Conservation (phyloP, 2,329 filamentous ascomycete species). For the Sporothrix protearum region DNA sequence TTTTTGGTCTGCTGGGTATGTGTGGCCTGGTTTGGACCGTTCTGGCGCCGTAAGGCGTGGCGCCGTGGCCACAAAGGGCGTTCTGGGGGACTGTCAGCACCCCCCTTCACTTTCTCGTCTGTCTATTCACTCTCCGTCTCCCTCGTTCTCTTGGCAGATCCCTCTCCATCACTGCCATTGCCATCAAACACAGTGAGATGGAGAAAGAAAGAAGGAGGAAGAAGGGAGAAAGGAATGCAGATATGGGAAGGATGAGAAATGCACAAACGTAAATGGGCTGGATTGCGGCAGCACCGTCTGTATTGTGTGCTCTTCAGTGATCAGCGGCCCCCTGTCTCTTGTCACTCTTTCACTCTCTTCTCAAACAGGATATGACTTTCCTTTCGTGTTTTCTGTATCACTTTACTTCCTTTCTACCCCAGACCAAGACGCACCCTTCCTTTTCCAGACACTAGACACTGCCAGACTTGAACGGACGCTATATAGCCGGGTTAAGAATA, state of each 20-base stretch:
- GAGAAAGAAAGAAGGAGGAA: neutral
- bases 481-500: slow-evolving; percentile 11
- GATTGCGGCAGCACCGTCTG: neutral
- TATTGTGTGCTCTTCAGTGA: neutral
- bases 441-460: neutral
- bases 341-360: neutral
- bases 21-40: neutral
- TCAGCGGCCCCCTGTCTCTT: neutral
- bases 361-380: slow-evolving; percentile 12
- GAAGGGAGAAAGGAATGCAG: neutral
- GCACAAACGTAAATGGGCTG: neutral
- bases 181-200: neutral
- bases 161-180: neutral
- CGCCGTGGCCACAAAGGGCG: neutral
- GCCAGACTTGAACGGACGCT: slow-evolving; percentile 11
- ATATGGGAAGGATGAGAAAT: neutral
- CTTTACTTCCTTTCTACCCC: neutral
- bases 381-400: neutral
- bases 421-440: neutral
- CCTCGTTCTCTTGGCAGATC: neutral
- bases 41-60: neutral
- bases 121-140: slow-evolving; percentile 9
- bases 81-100: slow-evolving; percentile 16
- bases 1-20: neutral
- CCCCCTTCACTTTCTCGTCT: neutral